These are phyloP conservation scores for Wolfiporia cocos DNA, from an alignment of 1,284 basidiomycete species.

Conservation along the genomic window DNA sequence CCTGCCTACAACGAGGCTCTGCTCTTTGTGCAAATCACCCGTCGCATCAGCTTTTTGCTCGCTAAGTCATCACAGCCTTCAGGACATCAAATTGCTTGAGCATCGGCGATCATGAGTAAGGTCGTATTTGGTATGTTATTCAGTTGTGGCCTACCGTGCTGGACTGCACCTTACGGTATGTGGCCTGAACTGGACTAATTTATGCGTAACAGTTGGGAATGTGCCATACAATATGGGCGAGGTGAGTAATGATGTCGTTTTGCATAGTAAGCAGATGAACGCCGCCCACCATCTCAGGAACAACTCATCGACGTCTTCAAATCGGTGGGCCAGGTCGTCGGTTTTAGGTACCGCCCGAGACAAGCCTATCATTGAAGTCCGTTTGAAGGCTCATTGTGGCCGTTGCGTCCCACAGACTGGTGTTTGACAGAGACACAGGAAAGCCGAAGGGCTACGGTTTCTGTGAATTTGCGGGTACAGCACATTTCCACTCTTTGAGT, in stretches of 20 bases:
- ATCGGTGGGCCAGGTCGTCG: conserved; percentile 80
- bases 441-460: conserved; percentile 97
- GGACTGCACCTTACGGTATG: too few species aligned
- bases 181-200: too few species aligned
- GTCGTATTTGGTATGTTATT: conserved; percentile 40
- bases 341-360: conserved; percentile 58
- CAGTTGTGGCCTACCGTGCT: not conserved
- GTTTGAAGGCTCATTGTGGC: not conserved
- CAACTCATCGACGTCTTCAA: conserved; percentile 83
- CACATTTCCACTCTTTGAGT: conserved; percentile 25
- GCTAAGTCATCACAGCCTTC: too few species aligned
- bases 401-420: conserved; percentile 51
- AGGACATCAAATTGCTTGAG: too few species aligned
- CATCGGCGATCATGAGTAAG: conserved; percentile 34
- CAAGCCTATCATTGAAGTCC: conserved; percentile 1
- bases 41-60: too few species aligned
- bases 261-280: not conserved
- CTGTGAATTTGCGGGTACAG: conserved; percentile 91
- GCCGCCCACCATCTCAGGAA: conserved; percentile 36
- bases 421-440: conserved; percentile 93
- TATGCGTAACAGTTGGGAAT: conserved; percentile 68
- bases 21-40: too few species aligned
- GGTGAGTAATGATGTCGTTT: conserved; percentile 27
- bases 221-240: conserved; percentile 85
- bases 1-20: too few species aligned